Evolutionary conservation across 164 flowering plant species (phyloP), one percentile per base, ranked within the genome.

Genomic region (Macadamia integrifolia): DNA sequence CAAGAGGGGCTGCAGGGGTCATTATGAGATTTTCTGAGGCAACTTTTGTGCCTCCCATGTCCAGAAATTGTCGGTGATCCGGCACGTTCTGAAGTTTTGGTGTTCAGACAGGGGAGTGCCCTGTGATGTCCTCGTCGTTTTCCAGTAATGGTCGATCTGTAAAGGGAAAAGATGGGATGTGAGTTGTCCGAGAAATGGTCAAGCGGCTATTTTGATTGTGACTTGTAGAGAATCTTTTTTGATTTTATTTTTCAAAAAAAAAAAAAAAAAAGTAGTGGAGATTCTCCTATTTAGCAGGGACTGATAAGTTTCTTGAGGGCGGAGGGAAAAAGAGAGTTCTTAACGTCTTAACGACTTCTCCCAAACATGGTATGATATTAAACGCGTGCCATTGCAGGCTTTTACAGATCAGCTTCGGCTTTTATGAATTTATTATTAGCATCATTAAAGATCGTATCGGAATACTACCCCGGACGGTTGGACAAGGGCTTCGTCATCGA

Each of bases 381-480:
- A 13, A 52, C 15, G 63, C 71, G 75, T 69, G 77, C 70, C 61
- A 62, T 13, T 84, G 83, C 94, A 95, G 99, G 98, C 87, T 88
- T 84, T 86, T 95, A 87, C 93, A 92, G 93, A 78, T 95, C 99
- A 42, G 98, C 90, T 0, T 86, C 99, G n/a, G 90, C 95, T 72
- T 95, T 91, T 73, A 79, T 89, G 93, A 95, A 88, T 60, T 67
- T 91, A 44, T 67, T 92, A 65, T 73, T 92, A 76, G 74, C 92
- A 50, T 71, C 95, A n/a, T 81, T 92, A 71, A 95, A 87, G 83
- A 81, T 85, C 28, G 66, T 95, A 63, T 84, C 84, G 1, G 99
- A 95, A 32, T 87, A 87, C 72, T 95, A 95, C 59, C 98, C 99
- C 0, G 85, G 88, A 29, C 80, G 91, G 30, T 90, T 92, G 62